These are phyloP conservation scores for Orbilia javanica DNA, from an alignment of 2,329 filamentous ascomycete species.

Conservation along the genomic window DNA sequence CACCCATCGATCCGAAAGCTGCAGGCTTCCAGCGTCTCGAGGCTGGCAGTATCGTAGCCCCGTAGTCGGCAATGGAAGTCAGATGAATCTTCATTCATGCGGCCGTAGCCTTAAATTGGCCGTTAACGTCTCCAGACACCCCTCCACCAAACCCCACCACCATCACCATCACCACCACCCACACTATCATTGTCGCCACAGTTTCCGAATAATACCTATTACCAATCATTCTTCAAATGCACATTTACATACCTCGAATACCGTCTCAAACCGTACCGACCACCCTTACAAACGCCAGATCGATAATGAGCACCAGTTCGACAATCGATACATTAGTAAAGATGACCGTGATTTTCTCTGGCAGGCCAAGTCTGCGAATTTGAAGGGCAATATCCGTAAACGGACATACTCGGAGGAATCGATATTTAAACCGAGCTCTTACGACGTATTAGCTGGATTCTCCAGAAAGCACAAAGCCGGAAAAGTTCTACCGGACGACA, in stretches of 20 bases:
- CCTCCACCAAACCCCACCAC: conserved; percentile 20
- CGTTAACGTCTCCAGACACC: conserved; percentile 46
- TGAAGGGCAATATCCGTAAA: conserved; percentile 14
- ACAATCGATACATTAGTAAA: conserved; percentile 20
- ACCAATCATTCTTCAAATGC: conserved; percentile 3
- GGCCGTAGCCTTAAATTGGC: conserved; percentile 58
- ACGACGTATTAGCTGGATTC: conserved; percentile 41
- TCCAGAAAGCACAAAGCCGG: conserved; percentile 32
- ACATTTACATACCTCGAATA: neutral
- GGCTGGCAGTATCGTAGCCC: conserved; percentile 38
- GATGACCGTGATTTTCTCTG: conserved; percentile 37
- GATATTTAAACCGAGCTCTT: conserved; percentile 42
- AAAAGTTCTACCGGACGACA: neutral
- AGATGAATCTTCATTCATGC: conserved; percentile 57
- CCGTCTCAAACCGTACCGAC: neutral
- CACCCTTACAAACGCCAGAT: conserved; percentile 8
- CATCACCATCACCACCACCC: conserved; percentile 19
- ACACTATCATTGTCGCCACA: conserved; percentile 13
- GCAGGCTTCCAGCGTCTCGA: conserved; percentile 40
- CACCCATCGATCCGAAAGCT: conserved; percentile 24
- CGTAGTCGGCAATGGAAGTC: conserved; percentile 57
- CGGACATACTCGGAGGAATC: conserved; percentile 41
- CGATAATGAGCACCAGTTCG: neutral
- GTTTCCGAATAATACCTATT: conserved; percentile 22
- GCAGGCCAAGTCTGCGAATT: conserved; percentile 31